A percentile compares a stretch with the other conserved stretches of the same genome.
These are phyloP conservation scores for Protea cynaroides DNA, from an alignment of 164 flowering plant species.

Conservation along the genomic window DNA sequence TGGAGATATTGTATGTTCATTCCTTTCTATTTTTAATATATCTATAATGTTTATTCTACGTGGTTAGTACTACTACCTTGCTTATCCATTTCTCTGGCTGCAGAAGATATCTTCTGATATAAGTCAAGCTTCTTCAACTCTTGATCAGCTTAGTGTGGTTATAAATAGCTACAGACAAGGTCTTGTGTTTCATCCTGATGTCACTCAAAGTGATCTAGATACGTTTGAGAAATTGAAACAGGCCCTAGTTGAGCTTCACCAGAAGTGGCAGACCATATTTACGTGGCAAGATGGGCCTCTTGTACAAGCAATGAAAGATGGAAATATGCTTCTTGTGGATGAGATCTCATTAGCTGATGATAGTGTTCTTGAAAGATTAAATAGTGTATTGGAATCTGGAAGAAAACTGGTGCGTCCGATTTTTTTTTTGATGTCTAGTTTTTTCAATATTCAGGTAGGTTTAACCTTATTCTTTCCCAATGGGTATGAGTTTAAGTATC, in stretches of 20 bases:
- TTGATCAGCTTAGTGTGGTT: constrained; percentile 35
- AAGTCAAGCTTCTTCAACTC: constrained; percentile 46
- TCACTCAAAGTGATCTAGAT: constrained; percentile 37
- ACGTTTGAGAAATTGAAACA: constrained; percentile 31
- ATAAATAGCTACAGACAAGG: constrained; percentile 33
- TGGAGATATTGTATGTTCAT: constrained; percentile 35
- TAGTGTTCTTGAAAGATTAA: constrained; percentile 92
- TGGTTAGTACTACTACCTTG: not conserved
- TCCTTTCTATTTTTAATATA: not conserved
- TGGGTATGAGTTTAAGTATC: no score
- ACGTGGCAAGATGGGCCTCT: constrained; percentile 98
- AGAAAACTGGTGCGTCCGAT: constrained; percentile 62
- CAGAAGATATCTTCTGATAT: constrained; percentile 71
- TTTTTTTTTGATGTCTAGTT: not conserved
- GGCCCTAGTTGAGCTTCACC: constrained; percentile 39
- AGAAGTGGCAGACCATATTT: constrained; percentile 80
- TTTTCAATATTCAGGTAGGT: not conserved
- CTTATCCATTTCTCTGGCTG: constrained; percentile 16
- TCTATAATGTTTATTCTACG: not conserved
- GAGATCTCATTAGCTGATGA: constrained; percentile 99
- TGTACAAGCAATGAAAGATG: constrained; percentile 83
- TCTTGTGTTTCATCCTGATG: constrained; percentile 24
- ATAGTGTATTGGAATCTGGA: constrained; percentile 94
- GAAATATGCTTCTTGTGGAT: constrained; percentile 84
- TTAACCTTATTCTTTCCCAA: no score